Percentiles rank a stretch among this genome's conserved stretches.
phyloP scores from a whole-genome alignment of 768 basidiomycete species.

The Mycena epipterygia region DNA sequence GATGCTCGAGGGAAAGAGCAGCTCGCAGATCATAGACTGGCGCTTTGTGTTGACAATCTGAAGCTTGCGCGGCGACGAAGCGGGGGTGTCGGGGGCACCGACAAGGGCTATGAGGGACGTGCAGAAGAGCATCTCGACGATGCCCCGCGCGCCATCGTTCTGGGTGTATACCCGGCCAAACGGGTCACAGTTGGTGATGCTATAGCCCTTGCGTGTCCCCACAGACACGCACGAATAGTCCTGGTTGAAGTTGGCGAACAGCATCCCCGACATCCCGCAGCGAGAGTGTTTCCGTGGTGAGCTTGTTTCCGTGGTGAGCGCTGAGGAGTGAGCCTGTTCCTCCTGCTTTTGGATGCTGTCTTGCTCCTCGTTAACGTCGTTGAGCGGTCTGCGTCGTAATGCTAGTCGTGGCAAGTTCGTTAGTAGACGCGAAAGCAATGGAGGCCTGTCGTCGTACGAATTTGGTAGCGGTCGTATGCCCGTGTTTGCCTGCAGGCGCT shows the following conservation, averaged over 20 bases:
- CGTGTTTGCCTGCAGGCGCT: no score
- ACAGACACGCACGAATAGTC: slow-evolving; percentile 97
- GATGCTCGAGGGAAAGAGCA: slow-evolving; percentile 96
- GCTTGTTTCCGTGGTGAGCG: no score
- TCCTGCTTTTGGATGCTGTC: no score
- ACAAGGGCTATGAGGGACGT: slow-evolving; percentile 98
- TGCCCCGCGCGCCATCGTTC: slow-evolving; percentile 95
- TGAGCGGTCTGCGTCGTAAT: no score
- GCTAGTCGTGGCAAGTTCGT: no score
- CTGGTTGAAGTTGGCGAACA: slow-evolving; percentile 97
- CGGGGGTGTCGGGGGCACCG: slow-evolving; percentile 93
- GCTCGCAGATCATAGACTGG: slow-evolving; percentile 98
- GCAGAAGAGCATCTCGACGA: slow-evolving; percentile 99
- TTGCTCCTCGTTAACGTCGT: no score
- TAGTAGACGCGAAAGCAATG: no score
- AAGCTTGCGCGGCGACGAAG: slow-evolving; percentile 88
- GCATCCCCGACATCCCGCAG: slow-evolving; percentile 54
- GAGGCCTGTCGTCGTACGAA: no score
- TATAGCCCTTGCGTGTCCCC: slow-evolving; percentile 95
- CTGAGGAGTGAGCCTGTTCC: no score
- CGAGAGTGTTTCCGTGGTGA: no score
- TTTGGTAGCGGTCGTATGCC: no score
- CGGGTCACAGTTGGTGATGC: slow-evolving; percentile 98
- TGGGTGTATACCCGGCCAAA: slow-evolving; percentile 96
- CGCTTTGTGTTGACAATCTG: slow-evolving; percentile 99